phyloP scores from a whole-genome alignment of 1,139 yeast species.

The Nematodospora anomalae region DNA sequence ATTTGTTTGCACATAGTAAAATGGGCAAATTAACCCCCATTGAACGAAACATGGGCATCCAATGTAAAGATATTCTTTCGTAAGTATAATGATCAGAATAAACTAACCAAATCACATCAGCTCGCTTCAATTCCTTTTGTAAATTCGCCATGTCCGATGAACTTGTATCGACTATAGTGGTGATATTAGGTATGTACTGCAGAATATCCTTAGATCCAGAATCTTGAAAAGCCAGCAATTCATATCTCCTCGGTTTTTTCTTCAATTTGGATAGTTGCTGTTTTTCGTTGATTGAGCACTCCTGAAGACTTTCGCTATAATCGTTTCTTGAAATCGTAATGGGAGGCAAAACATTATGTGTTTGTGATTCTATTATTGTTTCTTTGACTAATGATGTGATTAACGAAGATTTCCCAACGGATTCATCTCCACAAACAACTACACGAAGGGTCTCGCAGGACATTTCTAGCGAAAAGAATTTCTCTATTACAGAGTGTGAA shows the following conservation, averaged over 20 bases:
- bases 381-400: constrained; percentile 82
- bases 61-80: constrained; percentile 83
- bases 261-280: constrained; percentile 1
- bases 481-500: no score
- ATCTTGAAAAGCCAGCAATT: constrained; percentile 10
- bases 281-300: constrained; percentile 16
- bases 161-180: constrained; percentile 77
- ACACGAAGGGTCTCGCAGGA: constrained; percentile 61
- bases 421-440: constrained; percentile 95
- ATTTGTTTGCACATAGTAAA: constrained; percentile 85
- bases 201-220: constrained; percentile 22
- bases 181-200: constrained; percentile 60
- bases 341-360: constrained; percentile 75
- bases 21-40: constrained; percentile 91
- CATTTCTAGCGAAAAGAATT: constrained; percentile 22
- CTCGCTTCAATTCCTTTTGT: constrained; percentile 74
- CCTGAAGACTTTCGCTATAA: constrained; percentile 32
- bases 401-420: constrained; percentile 79
- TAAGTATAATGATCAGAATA: constrained; percentile 93
- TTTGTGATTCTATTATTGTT: constrained; percentile 67
- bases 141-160: constrained; percentile 61
- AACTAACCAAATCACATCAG: constrained; percentile 91
- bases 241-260: constrained; percentile 9
- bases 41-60: constrained; percentile 92
- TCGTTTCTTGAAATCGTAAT: constrained; percentile 61